Evolutionary conservation across 2,329 filamentous ascomycete species (phyloP), one percentile per base, ranked within the genome.

Genomic region (Alternaria dauci): DNA sequence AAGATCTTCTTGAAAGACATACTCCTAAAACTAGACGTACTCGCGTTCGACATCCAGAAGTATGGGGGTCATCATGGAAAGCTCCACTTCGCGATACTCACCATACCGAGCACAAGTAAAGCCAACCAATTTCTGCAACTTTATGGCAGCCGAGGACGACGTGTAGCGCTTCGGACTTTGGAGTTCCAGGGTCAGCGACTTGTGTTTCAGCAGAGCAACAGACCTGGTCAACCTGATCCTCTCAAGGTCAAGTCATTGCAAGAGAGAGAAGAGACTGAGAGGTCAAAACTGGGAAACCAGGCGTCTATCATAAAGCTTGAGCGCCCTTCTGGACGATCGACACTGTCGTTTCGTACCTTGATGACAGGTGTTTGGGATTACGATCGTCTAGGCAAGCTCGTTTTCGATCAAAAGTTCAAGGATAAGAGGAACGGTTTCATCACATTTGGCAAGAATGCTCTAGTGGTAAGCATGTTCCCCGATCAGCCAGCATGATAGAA

Each of bases 11-110:
- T 86, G 14, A 70, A 73, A 18, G 71, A 75, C 0, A 70, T 73
- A 14, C 71, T 87, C 7, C 61, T 54, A 6, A 58, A 69, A 1
- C 77, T 83, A 8, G 72, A 72, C 1, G 81, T 86, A 56, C 52
- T 74, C 4, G 70, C 75, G 30, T 85, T 79, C 62, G 73, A 83
- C 46, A 80, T 80, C 46, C 76, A 81, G 32, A 86, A 85, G 63
- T 70, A 76, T 4, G 69, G 26, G 61, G 63, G 60, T 18, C 54
- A 55, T 0, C 5, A 56, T 12, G 79, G 77, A 63, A 36, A 30
- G 8, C 8, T 36, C 1, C 52, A 52, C 18, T 38, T 25, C 32
- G 85, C 81, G 0, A 78, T 74, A 12, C 63, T 87, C 41, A 85
- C 84, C 0, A 79, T 87, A 23, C 77, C 82, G 1, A 74, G 79